Conservation (phyloP, 192 early-diverging fungal genomes). For the Ambispora gerdemannii region DNA sequence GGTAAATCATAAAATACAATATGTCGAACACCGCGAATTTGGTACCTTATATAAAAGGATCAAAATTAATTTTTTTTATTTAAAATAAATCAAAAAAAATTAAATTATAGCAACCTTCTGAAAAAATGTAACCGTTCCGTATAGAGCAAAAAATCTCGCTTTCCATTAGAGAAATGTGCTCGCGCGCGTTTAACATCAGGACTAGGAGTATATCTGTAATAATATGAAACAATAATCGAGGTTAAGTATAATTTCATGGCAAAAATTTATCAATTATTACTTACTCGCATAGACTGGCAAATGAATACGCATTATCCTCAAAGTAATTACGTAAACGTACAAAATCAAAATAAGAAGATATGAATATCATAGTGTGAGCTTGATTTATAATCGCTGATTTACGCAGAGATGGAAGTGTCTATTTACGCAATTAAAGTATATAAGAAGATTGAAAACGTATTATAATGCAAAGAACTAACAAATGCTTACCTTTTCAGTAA, state of each 20-base stretch:
- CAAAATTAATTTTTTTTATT: slow-evolving; percentile 26
- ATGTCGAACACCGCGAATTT: slow-evolving; percentile 79
- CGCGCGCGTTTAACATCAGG: slow-evolving; percentile 76
- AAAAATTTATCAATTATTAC: slow-evolving; percentile 14
- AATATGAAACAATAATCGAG: neutral
- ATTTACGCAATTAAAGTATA: neutral
- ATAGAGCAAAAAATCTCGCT: slow-evolving; percentile 70
- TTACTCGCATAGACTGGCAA: slow-evolving; percentile 82
- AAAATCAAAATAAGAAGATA: slow-evolving; percentile 96
- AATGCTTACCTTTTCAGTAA: slow-evolving; percentile 60
- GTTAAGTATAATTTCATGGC: neutral
- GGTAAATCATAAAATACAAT: slow-evolving; percentile 91
- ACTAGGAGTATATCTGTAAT: slow-evolving; percentile 69
- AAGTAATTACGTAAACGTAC: slow-evolving; percentile 90
- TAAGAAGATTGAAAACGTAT: neutral
- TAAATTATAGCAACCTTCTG: slow-evolving; percentile 66
- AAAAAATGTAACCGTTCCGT: slow-evolving; percentile 99
- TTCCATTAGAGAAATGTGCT: slow-evolving; percentile 76
- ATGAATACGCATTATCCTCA: slow-evolving; percentile 66
- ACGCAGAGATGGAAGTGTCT: slow-evolving; percentile 60
- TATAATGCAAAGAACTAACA: neutral
- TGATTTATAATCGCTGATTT: slow-evolving; percentile 50
- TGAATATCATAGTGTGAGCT: slow-evolving; percentile 73
- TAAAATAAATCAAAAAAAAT: too few species aligned
- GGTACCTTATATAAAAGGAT: slow-evolving; percentile 49